A percentile compares a stretch with the other conserved stretches of the same genome.
These are phyloP conservation scores for Scytalidium lignicola DNA, from an alignment of 2,329 filamentous ascomycete genomes.

Conservation along the genomic window DNA sequence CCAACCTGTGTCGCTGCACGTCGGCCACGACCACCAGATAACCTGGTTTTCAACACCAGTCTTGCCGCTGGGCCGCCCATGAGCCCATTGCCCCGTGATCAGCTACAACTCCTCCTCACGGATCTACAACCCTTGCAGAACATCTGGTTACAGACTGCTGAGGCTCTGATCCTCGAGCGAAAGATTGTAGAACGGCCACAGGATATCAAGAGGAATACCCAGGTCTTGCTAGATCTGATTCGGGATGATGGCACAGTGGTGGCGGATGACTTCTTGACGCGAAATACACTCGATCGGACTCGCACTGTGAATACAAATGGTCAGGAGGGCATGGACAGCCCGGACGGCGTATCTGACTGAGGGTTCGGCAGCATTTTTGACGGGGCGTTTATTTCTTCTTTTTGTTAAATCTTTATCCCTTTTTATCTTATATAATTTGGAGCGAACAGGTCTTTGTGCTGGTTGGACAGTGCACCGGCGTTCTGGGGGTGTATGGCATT, in stretches of 20 bases:
- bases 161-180: constrained; percentile 55
- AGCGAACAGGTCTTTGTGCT: constrained; percentile 1
- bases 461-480: background rate
- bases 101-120: constrained; percentile 44
- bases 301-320: constrained; percentile 13
- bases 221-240: constrained; percentile 60
- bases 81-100: constrained; percentile 46
- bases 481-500: background rate
- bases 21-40: constrained; percentile 24
- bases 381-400: background rate
- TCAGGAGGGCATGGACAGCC: constrained; percentile 14
- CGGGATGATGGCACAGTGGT: constrained; percentile 53
- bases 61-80: constrained; percentile 59
- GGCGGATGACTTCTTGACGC: constrained; percentile 52
- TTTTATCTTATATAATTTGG: constrained; percentile 1
- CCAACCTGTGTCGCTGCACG: constrained; percentile 21
- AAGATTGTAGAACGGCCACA: constrained; percentile 51
- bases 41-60: constrained; percentile 53
- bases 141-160: constrained; percentile 59
- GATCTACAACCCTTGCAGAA: constrained; percentile 55
- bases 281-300: constrained; percentile 7
- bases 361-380: constrained; percentile 1
- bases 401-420: background rate
- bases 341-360: constrained; percentile 20
- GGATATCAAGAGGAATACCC: constrained; percentile 59